These are phyloP conservation scores for Cordyceps cicadae DNA, from an alignment of 2,329 filamentous ascomycete species.

Conservation along the genomic window DNA sequence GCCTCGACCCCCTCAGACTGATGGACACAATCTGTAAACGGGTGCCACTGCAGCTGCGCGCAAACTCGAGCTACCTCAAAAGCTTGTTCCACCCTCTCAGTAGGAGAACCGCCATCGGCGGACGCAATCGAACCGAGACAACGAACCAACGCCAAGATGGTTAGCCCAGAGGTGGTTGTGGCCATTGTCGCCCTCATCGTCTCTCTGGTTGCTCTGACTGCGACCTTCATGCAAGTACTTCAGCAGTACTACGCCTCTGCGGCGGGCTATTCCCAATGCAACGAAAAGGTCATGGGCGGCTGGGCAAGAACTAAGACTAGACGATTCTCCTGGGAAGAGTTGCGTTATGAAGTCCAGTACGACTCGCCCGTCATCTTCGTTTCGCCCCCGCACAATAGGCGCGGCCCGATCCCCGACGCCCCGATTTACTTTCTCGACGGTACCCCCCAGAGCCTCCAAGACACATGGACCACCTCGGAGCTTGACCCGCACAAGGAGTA, in stretches of 20 bases:
- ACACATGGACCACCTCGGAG: constrained; percentile 26
- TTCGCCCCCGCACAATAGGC: constrained; percentile 32
- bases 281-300: constrained; percentile 38
- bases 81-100: neutral
- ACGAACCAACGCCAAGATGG: neutral
- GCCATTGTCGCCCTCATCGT: constrained; percentile 38
- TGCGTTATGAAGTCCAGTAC: constrained; percentile 42
- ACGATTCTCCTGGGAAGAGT: constrained; percentile 32
- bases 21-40: neutral
- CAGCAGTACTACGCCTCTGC: constrained; percentile 44
- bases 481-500: constrained; percentile 23
- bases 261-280: constrained; percentile 40
- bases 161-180: constrained; percentile 26
- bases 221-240: constrained; percentile 38
- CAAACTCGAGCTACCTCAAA: neutral
- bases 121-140: neutral
- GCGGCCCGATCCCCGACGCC: constrained; percentile 26
- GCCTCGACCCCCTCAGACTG: neutral
- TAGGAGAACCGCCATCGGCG: neutral
- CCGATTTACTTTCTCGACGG: constrained; percentile 32
- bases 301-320: constrained; percentile 36
- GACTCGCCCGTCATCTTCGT: constrained; percentile 44
- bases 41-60: neutral
- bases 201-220: constrained; percentile 37
- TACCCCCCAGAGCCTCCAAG: constrained; percentile 25